These are phyloP conservation scores for Xylaria longipes DNA, from an alignment of 495 filamentous ascomycete genomes.

Conservation along the genomic window DNA sequence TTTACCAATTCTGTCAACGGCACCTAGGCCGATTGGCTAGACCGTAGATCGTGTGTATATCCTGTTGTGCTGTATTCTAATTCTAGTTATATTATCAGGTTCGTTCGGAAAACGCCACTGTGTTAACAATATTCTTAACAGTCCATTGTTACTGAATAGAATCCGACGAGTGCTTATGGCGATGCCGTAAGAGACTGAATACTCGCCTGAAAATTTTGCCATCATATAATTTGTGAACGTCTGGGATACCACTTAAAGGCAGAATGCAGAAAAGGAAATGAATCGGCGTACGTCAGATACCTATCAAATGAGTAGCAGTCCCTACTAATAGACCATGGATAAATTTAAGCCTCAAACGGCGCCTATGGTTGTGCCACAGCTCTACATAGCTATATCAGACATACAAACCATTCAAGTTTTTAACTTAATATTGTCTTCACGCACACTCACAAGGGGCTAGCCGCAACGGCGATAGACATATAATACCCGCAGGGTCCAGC, in stretches of 20 bases:
- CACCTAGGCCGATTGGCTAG: not conserved
- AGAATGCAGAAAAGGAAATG: not conserved
- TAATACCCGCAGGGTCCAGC: not conserved
- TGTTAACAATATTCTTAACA: too few relatives aligned
- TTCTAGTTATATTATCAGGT: not conserved
- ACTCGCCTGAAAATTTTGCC: too few relatives aligned
- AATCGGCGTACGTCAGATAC: not conserved
- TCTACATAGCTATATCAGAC: not conserved
- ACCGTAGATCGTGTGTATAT: not conserved
- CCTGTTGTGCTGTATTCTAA: not conserved
- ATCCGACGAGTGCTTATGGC: not conserved
- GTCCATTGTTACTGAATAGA: not conserved
- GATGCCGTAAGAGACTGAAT: not conserved
- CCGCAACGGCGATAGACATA: not conserved
- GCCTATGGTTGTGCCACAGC: not conserved
- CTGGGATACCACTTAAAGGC: not conserved
- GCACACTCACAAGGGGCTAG: too few relatives aligned
- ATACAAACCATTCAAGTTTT: not conserved
- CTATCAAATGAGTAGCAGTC: not conserved
- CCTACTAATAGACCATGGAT: not conserved
- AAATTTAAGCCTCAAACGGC: not conserved
- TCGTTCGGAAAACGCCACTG: too few relatives aligned
- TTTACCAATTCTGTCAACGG: not conserved
- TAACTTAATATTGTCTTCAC: too few relatives aligned
- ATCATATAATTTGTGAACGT: too few relatives aligned